Evolutionary conservation across 106 monocot genomes (phyloP).

Genomic region (Dioscorea zingiberensis): DNA sequence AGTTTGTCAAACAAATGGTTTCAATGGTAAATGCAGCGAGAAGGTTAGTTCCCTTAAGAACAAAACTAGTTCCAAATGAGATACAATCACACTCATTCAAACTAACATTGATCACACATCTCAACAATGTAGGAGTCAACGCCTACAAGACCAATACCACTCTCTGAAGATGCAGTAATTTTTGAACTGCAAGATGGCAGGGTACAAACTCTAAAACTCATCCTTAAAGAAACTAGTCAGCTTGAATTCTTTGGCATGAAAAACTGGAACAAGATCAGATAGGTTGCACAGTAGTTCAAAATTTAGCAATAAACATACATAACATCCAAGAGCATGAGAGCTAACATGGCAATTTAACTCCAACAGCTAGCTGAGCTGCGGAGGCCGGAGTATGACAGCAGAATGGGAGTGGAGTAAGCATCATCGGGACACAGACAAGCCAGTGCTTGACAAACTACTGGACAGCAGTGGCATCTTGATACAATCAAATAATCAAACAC

Average conservation of each 20-base stretch:
- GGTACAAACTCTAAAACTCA: constrained; percentile 29
- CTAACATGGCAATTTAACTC: constrained; percentile 5
- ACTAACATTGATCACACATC: too few species aligned
- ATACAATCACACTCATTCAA: background rate
- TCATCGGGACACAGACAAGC: constrained; percentile 71
- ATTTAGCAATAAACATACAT: too few species aligned
- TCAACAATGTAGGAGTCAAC: constrained; percentile 49
- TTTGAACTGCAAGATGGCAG: constrained; percentile 82
- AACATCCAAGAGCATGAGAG: background rate
- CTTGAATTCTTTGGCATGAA: too few species aligned
- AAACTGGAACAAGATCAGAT: too few species aligned
- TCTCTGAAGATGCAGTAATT: constrained; percentile 70
- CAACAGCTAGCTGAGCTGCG: constrained; percentile 74
- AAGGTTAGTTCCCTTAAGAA: constrained; percentile 35
- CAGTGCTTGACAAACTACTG: constrained; percentile 46
- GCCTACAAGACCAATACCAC: constrained; percentile 53
- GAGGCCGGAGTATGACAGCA: constrained; percentile 16
- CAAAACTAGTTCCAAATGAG: background rate
- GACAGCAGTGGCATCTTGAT: constrained; percentile 56
- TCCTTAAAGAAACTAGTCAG: background rate
- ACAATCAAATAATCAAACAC: background rate
- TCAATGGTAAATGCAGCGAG: constrained; percentile 40
- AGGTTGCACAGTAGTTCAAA: too few species aligned
- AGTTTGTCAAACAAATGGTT: background rate
- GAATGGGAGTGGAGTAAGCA: constrained; percentile 69